Conservation (phyloP, 176 grass and related monocot species). For the Oryza glaberrima region DNA sequence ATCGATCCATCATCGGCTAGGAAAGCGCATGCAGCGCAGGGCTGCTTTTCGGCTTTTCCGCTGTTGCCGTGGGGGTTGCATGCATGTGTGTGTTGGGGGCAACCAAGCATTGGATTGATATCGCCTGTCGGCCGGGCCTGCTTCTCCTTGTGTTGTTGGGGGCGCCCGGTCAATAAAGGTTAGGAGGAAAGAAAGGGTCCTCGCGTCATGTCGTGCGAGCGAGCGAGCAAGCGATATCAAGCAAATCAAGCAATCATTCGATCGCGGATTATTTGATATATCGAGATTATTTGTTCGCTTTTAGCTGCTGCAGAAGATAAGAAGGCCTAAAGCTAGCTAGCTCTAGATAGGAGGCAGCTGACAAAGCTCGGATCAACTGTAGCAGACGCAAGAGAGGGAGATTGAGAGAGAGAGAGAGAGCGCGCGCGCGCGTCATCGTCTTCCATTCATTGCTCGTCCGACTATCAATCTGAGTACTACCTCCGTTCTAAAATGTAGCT, state of each 20-base stretch:
- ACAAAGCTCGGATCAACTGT: neutral
- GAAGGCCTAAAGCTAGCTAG: neutral
- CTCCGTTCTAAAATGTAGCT: too few species aligned
- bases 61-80: slow-evolving; percentile 49
- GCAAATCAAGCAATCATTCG: slow-evolving; percentile 31
- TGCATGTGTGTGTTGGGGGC: slow-evolving; percentile 9
- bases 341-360: neutral
- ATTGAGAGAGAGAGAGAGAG: too few species aligned
- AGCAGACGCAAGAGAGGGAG: neutral
- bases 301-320: neutral
- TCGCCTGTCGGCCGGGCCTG: neutral
- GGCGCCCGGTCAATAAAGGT: slow-evolving; percentile 11
- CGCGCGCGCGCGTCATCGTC: neutral
- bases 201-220: slow-evolving; percentile 2
- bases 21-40: neutral
- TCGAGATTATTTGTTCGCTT: neutral
- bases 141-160: neutral
- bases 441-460: neutral
- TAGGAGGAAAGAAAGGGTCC: neutral
- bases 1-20: neutral
- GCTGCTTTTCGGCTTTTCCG: slow-evolving; percentile 41
- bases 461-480: neutral
- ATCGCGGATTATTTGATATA: neutral
- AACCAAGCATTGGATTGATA: neutral
- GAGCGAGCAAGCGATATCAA: neutral